phyloP scores from a whole-genome alignment of 73 alveolate genomes.

The Diophrys appendiculata region DNA sequence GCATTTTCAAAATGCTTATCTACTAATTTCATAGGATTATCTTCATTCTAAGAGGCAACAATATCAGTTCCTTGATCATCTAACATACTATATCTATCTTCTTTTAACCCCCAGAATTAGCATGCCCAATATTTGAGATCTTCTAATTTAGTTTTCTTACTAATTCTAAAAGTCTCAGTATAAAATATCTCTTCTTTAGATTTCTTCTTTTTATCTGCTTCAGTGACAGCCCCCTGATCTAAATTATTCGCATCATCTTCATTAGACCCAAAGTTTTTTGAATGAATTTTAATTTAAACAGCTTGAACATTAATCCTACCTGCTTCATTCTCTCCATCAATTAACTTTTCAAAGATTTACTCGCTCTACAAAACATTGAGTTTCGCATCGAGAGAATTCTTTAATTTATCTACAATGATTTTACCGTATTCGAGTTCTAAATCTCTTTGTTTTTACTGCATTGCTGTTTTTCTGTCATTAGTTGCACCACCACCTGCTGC shows the following conservation, averaged over 20 bases:
- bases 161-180: not conserved
- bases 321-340: not conserved
- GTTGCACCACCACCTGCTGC: not conserved
- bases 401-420: not conserved
- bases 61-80: not conserved
- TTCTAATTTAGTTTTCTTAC: slow-evolving; percentile 3
- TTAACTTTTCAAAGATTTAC: not conserved
- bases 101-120: slow-evolving; percentile 8
- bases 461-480: not conserved
- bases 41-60: not conserved
- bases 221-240: not conserved
- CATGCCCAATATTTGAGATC: slow-evolving; percentile 3
- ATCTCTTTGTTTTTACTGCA: not conserved
- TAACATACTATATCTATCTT: not conserved
- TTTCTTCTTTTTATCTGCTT: not conserved
- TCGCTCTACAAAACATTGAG: not conserved
- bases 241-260: not conserved
- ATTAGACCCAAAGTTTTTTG: not conserved
- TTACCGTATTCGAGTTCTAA: not conserved
- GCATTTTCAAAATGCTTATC: not conserved
- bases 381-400: not conserved
- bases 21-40: not conserved
- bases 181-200: not conserved
- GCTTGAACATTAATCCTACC: not conserved
- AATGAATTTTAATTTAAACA: not conserved